Conservation (phyloP, 345 rosid genomes). For the Luvunga scandens region DNA sequence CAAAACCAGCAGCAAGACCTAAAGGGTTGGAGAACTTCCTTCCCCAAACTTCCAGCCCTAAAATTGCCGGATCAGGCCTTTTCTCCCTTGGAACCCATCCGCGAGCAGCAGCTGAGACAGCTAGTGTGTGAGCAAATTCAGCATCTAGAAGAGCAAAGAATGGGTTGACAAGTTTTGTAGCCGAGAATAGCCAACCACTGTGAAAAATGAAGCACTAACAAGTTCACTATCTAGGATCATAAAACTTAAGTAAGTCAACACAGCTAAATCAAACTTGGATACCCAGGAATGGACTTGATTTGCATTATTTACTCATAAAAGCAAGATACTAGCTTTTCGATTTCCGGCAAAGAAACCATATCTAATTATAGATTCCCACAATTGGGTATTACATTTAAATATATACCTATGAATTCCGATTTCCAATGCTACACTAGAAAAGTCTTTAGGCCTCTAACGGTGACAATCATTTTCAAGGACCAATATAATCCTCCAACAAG, state of each 20-base stretch:
- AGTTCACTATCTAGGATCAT: not conserved
- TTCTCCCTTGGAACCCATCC: constrained; percentile 98
- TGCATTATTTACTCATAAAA: not conserved
- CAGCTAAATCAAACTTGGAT: not conserved
- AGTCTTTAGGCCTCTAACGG: not conserved
- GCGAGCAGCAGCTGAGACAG: constrained; percentile 88
- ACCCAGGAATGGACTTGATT: not conserved
- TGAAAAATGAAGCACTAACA: constrained; percentile 18
- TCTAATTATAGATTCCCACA: not conserved
- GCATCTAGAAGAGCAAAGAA: constrained; percentile 93
- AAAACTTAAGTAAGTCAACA: constrained; percentile 4
- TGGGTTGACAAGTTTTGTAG: constrained; percentile 92
- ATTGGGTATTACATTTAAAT: not conserved
- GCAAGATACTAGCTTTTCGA: not conserved
- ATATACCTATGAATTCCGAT: not conserved
- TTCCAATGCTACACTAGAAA: not conserved
- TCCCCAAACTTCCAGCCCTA: constrained; percentile 95
- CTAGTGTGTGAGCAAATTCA: constrained; percentile 83
- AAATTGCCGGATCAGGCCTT: constrained; percentile 72
- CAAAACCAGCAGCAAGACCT: constrained; percentile 99
- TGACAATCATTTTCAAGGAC: not conserved
- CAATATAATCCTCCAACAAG: not conserved
- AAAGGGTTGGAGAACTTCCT: constrained; percentile 92
- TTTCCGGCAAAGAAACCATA: not conserved
- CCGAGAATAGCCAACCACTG: constrained; percentile 96